Percentiles rank a stretch among this genome's conserved stretches.
phyloP scores from a whole-genome alignment of 2,329 filamentous ascomycete species.

The Zalaria sp. region DNA sequence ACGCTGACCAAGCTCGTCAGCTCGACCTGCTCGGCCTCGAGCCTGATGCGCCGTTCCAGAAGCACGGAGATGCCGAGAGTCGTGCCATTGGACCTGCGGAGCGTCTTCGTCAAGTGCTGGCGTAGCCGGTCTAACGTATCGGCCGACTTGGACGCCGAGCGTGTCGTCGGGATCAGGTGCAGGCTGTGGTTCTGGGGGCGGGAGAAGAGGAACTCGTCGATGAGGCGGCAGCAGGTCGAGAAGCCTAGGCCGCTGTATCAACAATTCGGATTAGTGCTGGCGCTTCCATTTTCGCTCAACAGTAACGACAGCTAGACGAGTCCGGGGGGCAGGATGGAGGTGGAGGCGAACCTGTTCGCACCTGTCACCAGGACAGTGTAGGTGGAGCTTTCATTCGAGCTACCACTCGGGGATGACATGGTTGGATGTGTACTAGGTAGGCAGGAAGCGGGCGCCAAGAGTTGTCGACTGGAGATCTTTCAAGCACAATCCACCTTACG shows the following conservation, averaged over 20 bases:
- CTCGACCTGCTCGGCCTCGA: constrained; percentile 45
- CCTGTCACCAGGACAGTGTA: constrained; percentile 62
- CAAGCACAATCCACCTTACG: too few species aligned
- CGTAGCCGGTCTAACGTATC: constrained; percentile 55
- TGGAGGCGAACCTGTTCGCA: constrained; percentile 57
- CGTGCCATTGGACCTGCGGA: constrained; percentile 17
- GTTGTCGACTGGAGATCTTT: too few species aligned
- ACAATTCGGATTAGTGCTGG: not conserved
- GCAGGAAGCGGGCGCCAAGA: too few species aligned
- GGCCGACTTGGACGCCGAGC: constrained; percentile 57
- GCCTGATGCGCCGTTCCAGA: constrained; percentile 29
- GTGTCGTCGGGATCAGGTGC: constrained; percentile 71
- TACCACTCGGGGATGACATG: too few species aligned
- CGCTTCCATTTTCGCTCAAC: not conserved
- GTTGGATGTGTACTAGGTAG: too few species aligned
- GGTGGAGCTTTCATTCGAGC: not conserved
- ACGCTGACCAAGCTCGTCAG: constrained; percentile 41
- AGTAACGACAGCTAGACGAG: constrained; percentile 4
- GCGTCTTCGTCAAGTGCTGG: constrained; percentile 41
- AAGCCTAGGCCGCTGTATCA: constrained; percentile 66
- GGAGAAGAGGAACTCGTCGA: constrained; percentile 72
- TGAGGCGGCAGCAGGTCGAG: constrained; percentile 67
- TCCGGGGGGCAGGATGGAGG: not conserved
- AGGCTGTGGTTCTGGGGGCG: constrained; percentile 55
- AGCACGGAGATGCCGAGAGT: constrained; percentile 25